Conservation (phyloP, 331 rosid species). For the Quercus lobata region DNA sequence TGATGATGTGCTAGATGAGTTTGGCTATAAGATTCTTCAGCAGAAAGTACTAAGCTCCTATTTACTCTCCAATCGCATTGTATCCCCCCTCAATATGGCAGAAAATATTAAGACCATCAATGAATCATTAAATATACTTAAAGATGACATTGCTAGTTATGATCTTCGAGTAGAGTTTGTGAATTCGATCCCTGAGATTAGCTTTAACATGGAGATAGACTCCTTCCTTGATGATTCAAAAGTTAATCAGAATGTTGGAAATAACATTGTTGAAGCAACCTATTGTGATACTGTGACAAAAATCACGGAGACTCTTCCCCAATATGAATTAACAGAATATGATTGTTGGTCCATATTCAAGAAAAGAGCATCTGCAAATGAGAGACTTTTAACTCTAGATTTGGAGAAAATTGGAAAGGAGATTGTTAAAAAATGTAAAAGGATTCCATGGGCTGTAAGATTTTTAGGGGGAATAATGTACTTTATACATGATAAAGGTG, state of each 20-base stretch:
- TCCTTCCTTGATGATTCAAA: not conserved
- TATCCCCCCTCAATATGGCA: too few species aligned
- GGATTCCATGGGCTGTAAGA: not conserved
- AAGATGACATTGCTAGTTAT: too few species aligned
- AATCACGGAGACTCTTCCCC: not conserved
- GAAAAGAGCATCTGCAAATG: not conserved
- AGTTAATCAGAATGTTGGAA: not conserved
- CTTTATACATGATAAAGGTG: not conserved
- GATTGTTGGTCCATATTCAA: not conserved
- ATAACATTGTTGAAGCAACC: too few species aligned
- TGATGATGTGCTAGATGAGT: not conserved
- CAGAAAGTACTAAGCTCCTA: not conserved
- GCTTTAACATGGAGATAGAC: too few species aligned
- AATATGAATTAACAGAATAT: not conserved
- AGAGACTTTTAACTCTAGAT: not conserved
- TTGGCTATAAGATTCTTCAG: not conserved
- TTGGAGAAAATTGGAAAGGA: not conserved
- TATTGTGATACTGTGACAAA: rapidly evolving
- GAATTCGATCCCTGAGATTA: too few species aligned
- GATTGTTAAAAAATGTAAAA: not conserved
- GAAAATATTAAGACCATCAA: too few species aligned
- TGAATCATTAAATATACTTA: too few species aligned
- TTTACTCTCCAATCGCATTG: too few species aligned
- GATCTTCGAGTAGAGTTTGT: too few species aligned
- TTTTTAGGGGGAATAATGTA: not conserved